Evolutionary conservation across 352 stramenopile species (phyloP).

Genomic region (Phytophthora boehmeriae): DNA sequence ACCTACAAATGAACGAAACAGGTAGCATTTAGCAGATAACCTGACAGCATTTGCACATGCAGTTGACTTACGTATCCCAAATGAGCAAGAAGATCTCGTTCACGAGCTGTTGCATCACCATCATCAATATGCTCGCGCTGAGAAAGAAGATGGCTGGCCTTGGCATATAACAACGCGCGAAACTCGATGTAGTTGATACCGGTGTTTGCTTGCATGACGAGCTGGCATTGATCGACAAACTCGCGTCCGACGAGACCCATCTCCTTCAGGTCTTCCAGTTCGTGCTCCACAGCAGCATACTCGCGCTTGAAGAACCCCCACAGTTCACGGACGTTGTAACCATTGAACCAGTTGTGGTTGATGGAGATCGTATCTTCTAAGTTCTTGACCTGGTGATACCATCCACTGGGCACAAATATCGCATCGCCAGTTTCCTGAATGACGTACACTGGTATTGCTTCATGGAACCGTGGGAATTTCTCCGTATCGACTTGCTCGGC

Average conservation of each 20-base stretch:
- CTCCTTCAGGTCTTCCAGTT: conserved; percentile 69
- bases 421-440: conserved; percentile 74
- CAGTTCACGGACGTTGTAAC: conserved; percentile 66
- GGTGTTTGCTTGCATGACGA: conserved; percentile 80
- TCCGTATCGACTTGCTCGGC: conserved; percentile 44
- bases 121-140: background rate
- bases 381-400: conserved; percentile 96
- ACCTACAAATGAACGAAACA: conserved; percentile 21
- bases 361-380: conserved; percentile 94
- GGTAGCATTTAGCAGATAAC: too few species aligned
- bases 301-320: conserved; percentile 80
- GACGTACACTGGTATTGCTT: conserved; percentile 52
- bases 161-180: conserved; percentile 54
- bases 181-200: conserved; percentile 84
- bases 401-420: conserved; percentile 97
- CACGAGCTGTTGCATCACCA: background rate
- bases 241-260: conserved; percentile 57
- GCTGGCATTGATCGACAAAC: conserved; percentile 72
- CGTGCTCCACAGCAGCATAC: conserved; percentile 57
- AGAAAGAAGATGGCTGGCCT: conserved; percentile 42
- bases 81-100: conserved; percentile 25
- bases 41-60: conserved; percentile 9
- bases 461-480: conserved; percentile 58
- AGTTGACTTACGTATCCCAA: conserved; percentile 32
- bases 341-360: conserved; percentile 98